phyloP scores from a whole-genome alignment of 1,139 yeast species.

The Diutina ranongensis region DNA sequence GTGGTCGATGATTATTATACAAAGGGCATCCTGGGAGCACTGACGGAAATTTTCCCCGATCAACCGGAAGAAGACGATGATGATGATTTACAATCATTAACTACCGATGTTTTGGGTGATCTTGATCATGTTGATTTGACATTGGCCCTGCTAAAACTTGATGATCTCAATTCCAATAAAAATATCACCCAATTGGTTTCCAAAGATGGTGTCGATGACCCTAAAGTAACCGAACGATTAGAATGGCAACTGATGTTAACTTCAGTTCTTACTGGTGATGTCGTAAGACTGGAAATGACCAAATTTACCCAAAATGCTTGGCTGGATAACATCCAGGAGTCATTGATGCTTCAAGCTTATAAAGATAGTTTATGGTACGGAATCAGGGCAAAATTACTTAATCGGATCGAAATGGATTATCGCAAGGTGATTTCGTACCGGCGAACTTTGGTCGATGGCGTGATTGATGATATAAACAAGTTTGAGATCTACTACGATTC shows the following conservation, averaged over 20 bases:
- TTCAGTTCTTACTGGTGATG: constrained; percentile 89
- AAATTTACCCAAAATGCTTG: constrained; percentile 43
- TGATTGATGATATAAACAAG: constrained; percentile 59
- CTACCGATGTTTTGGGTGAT: constrained; percentile 28
- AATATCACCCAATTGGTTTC: constrained; percentile 26
- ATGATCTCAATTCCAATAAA: constrained; percentile 18
- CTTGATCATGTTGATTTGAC: constrained; percentile 32
- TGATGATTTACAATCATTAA: constrained; percentile 16
- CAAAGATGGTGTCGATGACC: constrained; percentile 41
- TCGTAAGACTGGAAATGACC: constrained; percentile 81
- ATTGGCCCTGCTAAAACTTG: constrained; percentile 22
- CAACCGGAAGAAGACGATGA: constrained; percentile 13
- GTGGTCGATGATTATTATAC: constrained; percentile 60
- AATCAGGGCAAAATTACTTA: constrained; percentile 67
- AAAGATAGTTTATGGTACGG: constrained; percentile 79
- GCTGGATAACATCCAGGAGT: constrained; percentile 33
- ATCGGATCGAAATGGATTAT: constrained; percentile 77
- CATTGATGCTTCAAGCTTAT: constrained; percentile 42
- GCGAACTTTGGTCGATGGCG: constrained; percentile 61
- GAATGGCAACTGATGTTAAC: constrained; percentile 96
- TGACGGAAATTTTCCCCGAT: constrained; percentile 13
- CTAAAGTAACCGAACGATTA: constrained; percentile 63
- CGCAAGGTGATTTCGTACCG: constrained; percentile 58
- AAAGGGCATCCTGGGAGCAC: constrained; percentile 41
- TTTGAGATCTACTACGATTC: constrained; percentile 43